phyloP scores from a whole-genome alignment of 2,329 filamentous ascomycete genomes.

The Lasiodiplodia gonubiensis region DNA sequence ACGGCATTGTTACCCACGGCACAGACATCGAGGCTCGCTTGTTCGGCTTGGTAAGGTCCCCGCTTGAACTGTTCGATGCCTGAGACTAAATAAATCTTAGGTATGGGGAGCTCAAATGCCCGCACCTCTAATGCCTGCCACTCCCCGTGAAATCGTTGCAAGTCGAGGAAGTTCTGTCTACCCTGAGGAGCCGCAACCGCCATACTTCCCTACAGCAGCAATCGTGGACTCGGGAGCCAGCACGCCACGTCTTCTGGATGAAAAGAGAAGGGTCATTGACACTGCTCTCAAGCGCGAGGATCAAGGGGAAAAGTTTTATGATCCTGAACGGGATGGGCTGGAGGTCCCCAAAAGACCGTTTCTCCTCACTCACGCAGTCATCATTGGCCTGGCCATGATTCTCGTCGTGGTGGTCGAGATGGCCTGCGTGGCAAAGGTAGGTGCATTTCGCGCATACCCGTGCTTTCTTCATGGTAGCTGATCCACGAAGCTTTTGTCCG shows the following conservation, averaged over 20 bases:
- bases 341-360: slow-evolving; percentile 36
- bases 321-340: slow-evolving; percentile 36
- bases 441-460: slow-evolving; percentile 18
- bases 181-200: not conserved
- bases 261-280: slow-evolving; percentile 38
- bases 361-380: slow-evolving; percentile 30
- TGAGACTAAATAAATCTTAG: not conserved
- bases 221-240: not conserved
- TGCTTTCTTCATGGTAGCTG: not conserved
- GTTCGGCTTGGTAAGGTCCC: slow-evolving; percentile 7
- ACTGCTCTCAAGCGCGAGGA: slow-evolving; percentile 37
- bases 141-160: not conserved
- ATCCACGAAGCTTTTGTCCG: slow-evolving; percentile 36
- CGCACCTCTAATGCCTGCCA: not conserved
- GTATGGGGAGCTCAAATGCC: slow-evolving; percentile 38
- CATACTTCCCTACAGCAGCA: not conserved
- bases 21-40: slow-evolving; percentile 35
- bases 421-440: slow-evolving; percentile 39
- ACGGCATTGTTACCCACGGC: slow-evolving; percentile 49
- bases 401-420: slow-evolving; percentile 41
- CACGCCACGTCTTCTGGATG: slow-evolving; percentile 30
- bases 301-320: slow-evolving; percentile 36
- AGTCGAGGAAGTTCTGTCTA: not conserved
- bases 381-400: slow-evolving; percentile 38
- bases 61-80: not conserved